A percentile compares a stretch with the other conserved stretches of the same genome.
Evolutionary conservation across 2,329 filamentous ascomycete genomes (phyloP).

Genomic region (Ceratocystis lukuohia): DNA sequence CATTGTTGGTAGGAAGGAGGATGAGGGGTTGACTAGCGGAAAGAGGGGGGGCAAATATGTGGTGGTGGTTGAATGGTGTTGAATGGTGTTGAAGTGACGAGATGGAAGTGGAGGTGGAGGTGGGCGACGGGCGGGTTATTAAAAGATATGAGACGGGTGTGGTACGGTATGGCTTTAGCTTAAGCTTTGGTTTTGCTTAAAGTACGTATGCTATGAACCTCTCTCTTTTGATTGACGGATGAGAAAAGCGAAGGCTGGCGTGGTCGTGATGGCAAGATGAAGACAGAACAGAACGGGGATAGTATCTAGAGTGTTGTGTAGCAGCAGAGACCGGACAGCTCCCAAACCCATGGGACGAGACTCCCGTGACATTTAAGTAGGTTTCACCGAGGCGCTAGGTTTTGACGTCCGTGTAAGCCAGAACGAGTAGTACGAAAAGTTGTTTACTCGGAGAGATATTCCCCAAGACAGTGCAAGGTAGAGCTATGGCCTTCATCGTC

Average conservation of each 20-base stretch:
- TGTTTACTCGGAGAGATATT: constrained; percentile 2
- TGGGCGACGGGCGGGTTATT: not conserved
- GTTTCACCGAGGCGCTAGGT: not conserved
- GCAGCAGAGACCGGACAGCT: not conserved
- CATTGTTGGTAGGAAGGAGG: constrained; percentile 2
- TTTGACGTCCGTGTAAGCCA: constrained; percentile 5
- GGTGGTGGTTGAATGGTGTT: too few species aligned
- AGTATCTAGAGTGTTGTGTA: not conserved
- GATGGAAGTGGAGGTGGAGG: not conserved
- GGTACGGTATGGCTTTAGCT: not conserved
- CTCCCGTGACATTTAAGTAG: constrained; percentile 1
- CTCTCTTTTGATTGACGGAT: not conserved
- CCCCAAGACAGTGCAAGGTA: not conserved
- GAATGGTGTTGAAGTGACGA: not conserved
- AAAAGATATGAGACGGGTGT: not conserved
- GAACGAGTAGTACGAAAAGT: constrained; percentile 6
- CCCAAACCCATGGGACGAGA: not conserved
- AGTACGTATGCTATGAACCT: too few species aligned
- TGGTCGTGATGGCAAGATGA: not conserved
- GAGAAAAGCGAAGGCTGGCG: not conserved
- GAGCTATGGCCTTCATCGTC: constrained; percentile 5
- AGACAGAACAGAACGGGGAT: not conserved
- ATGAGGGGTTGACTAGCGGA: not conserved
- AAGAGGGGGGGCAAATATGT: not conserved
- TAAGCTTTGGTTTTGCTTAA: too few species aligned